Conservation (phyloP, 805 yeast species). For the Teunomyces panamensis region DNA sequence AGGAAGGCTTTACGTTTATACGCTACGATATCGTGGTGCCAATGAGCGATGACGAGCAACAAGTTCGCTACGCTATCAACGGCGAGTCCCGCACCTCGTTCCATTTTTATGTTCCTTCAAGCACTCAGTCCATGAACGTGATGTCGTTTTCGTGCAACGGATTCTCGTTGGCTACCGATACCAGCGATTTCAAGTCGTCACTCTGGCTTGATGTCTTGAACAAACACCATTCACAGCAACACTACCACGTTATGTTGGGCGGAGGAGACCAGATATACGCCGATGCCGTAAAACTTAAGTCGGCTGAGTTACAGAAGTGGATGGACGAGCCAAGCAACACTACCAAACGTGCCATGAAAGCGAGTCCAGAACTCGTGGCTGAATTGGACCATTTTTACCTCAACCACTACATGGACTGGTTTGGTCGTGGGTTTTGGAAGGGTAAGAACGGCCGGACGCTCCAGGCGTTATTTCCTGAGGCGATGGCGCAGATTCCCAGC, state of each 20-base stretch:
- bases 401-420: conserved; percentile 79
- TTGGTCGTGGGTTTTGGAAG: conserved; percentile 83
- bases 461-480: conserved; percentile 67
- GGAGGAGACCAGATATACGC: conserved; percentile 97
- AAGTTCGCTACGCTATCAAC: conserved; percentile 61
- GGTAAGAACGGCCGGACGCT: conserved; percentile 65
- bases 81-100: conserved; percentile 33
- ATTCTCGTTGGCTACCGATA: conserved; percentile 71
- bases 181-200: conserved; percentile 65
- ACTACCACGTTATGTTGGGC: conserved; percentile 91
- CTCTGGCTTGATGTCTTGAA: conserved; percentile 83
- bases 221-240: conserved; percentile 46
- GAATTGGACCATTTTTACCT: conserved; percentile 69
- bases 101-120: conserved; percentile 69
- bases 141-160: conserved; percentile 90
- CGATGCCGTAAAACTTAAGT: conserved; percentile 68
- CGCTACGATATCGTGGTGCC: conserved; percentile 57
- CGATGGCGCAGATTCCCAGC: conserved; percentile 80
- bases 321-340: conserved; percentile 48
- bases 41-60: conserved; percentile 52
- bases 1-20: conserved; percentile 55
- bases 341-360: conserved; percentile 37
- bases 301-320: conserved; percentile 62
- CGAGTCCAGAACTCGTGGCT: conserved; percentile 44
- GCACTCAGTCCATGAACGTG: conserved; percentile 68